Percentiles rank a stretch among this genome's conserved stretches.
These are phyloP conservation scores for Trichoderma orchidacearum DNA, from an alignment of 495 filamentous ascomycete species.

Conservation along the genomic window DNA sequence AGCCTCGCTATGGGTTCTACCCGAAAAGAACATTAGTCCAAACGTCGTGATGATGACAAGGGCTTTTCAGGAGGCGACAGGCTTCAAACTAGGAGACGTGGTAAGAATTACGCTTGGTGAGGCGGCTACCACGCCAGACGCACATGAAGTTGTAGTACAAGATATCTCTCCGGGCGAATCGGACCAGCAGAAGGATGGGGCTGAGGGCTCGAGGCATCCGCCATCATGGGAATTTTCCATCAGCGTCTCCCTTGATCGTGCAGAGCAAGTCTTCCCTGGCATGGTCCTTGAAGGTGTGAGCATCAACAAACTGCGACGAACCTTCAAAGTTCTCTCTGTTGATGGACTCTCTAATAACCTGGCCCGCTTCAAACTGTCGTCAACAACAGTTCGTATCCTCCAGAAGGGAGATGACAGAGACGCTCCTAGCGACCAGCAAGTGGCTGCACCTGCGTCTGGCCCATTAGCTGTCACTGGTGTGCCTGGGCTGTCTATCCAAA, in stretches of 20 bases:
- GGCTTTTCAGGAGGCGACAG: slow-evolving; percentile 48
- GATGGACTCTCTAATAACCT: slow-evolving; percentile 24
- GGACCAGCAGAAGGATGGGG: not conserved
- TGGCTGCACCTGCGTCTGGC: slow-evolving; percentile 6
- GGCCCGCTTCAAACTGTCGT: slow-evolving; percentile 19
- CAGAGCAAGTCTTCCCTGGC: slow-evolving; percentile 33
- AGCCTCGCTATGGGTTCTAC: slow-evolving; percentile 51
- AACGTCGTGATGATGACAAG: slow-evolving; percentile 33
- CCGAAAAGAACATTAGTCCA: slow-evolving; percentile 38
- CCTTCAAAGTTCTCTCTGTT: slow-evolving; percentile 31
- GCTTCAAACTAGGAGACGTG: slow-evolving; percentile 48
- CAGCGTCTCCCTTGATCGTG: slow-evolving; percentile 8
- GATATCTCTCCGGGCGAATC: slow-evolving; percentile 6
- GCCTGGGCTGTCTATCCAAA: slow-evolving; percentile 49
- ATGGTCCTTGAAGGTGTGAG: slow-evolving; percentile 34
- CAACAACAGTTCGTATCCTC: slow-evolving; percentile 21
- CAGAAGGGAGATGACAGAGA: slow-evolving; percentile 7
- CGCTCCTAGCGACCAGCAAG: slow-evolving; percentile 3
- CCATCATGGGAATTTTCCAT: slow-evolving; percentile 17
- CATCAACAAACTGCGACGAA: slow-evolving; percentile 27
- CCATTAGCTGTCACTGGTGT: slow-evolving; percentile 34
- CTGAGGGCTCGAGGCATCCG: slow-evolving; percentile 6
- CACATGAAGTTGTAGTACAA: slow-evolving; percentile 24
- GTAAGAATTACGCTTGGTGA: slow-evolving; percentile 31
- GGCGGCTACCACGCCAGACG: slow-evolving; percentile 19